A percentile compares a stretch with the other conserved stretches of the same genome.
These are phyloP conservation scores for Mycena pura DNA, from an alignment of 768 basidiomycete genomes.

Conservation along the genomic window DNA sequence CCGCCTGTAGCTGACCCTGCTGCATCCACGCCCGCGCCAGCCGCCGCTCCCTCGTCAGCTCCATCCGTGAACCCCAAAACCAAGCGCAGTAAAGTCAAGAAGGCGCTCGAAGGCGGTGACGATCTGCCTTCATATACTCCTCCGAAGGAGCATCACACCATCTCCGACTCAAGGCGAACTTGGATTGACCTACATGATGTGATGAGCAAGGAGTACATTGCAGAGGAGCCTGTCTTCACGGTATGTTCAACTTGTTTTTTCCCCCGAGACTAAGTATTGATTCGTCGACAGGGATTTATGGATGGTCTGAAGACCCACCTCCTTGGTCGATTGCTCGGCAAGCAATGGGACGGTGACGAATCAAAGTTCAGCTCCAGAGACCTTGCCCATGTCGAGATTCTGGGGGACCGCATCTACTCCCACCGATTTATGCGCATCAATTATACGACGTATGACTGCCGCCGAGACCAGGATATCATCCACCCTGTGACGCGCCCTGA, in stretches of 20 bases:
- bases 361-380: conserved; percentile 23
- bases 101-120: too few relatives aligned
- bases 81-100: too few relatives aligned
- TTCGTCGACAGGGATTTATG: too few relatives aligned
- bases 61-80: too few relatives aligned
- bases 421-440: conserved; percentile 38
- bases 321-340: not conserved
- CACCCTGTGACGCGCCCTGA: conserved; percentile 41
- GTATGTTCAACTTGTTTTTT: not conserved
- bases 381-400: conserved; percentile 22
- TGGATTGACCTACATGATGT: not conserved
- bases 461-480: conserved; percentile 28
- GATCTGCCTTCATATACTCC: too few relatives aligned
- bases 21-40: not conserved
- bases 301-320: not conserved
- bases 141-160: too few relatives aligned
- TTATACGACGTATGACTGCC: conserved; percentile 46
- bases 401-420: conserved; percentile 28
- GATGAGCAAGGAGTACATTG: not conserved
- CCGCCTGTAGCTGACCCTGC: not conserved
- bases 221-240: not conserved
- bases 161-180: not conserved
- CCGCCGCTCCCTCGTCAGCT: too few relatives aligned
- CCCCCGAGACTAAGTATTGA: too few relatives aligned
- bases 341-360: conserved; percentile 20